Evolutionary conservation across 139 green algal species (phyloP).

Genomic region (Spirogloea muscicola): DNA sequence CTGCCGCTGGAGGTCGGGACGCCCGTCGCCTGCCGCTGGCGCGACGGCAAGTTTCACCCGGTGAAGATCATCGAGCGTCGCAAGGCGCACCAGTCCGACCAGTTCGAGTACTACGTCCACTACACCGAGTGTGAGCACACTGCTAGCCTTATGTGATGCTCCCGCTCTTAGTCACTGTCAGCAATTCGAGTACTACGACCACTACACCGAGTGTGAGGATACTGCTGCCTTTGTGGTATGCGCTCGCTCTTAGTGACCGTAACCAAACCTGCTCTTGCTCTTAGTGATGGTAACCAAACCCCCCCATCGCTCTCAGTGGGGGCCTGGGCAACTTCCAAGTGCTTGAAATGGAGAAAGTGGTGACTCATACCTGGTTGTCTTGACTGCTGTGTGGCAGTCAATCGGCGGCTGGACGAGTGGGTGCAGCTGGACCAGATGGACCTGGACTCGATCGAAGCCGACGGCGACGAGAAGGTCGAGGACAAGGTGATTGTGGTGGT

Average conservation of each 20-base stretch:
- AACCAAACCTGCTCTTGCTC: no score
- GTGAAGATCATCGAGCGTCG: conserved; percentile 83
- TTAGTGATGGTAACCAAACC: no score
- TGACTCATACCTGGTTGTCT: no score
- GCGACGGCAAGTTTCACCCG: conserved; percentile 70
- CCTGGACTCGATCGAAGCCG: conserved; percentile 42
- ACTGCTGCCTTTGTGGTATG: no score
- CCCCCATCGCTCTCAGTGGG: no score
- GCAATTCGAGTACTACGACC: conserved; percentile 99
- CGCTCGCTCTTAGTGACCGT: no score
- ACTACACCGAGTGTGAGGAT: conserved; percentile 73
- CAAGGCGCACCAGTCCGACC: conserved; percentile 19
- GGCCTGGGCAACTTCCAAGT: no score
- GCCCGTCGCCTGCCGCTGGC: conserved; percentile 70
- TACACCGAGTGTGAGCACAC: conserved; percentile 67
- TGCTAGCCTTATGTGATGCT: no score
- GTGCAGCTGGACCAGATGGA: conserved; percentile 74
- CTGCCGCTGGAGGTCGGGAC: conserved; percentile 80
- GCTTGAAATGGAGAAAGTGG: no score
- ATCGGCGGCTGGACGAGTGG: conserved; percentile 96
- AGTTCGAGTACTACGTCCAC: conserved; percentile 97
- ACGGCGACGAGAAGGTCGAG: conserved; percentile 35
- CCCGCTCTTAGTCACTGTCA: no score
- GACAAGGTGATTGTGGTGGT: conserved; percentile 44
- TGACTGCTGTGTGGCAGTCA: no score